These are phyloP conservation scores for Porphyridium purpureum DNA, from an alignment of 23 red algal species.

Conservation along the genomic window DNA sequence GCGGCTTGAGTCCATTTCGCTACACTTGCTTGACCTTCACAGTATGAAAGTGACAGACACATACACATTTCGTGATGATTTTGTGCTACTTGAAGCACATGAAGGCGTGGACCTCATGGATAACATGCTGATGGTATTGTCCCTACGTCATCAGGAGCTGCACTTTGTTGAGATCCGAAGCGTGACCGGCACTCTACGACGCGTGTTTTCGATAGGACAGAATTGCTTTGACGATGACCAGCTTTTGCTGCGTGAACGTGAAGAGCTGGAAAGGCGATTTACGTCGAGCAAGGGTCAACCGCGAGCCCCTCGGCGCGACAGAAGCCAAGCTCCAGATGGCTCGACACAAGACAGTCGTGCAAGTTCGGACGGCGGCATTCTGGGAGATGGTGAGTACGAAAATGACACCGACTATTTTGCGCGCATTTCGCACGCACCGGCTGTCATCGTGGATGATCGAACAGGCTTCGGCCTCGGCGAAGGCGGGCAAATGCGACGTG, in stretches of 20 bases:
- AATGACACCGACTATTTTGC: too few relatives aligned
- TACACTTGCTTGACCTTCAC: slow-evolving; percentile 24
- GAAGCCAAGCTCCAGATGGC: too few relatives aligned
- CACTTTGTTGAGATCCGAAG: slow-evolving; percentile 34
- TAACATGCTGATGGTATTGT: slow-evolving; percentile 41
- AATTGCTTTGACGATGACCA: slow-evolving; percentile 25
- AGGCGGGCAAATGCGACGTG: neutral
- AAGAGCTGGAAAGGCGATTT: slow-evolving; percentile 3
- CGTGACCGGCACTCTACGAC: slow-evolving; percentile 13
- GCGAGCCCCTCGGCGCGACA: too few relatives aligned
- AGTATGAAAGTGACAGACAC: slow-evolving; percentile 24
- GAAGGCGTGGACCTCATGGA: slow-evolving; percentile 37
- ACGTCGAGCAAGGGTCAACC: neutral
- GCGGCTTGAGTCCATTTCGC: slow-evolving; percentile 14
- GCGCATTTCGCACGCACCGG: too few relatives aligned
- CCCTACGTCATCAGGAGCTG: slow-evolving; percentile 29
- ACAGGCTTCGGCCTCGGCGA: neutral
- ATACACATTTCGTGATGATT: slow-evolving; percentile 36
- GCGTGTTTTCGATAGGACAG: slow-evolving; percentile 12
- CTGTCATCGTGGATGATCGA: too few relatives aligned
- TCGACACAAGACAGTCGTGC: too few relatives aligned
- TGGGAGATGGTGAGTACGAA: too few relatives aligned
- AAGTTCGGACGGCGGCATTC: too few relatives aligned
- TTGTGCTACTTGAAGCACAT: slow-evolving; percentile 30
- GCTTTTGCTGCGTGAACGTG: slow-evolving; percentile 20